Percentiles rank a stretch among this genome's conserved stretches.
Evolutionary conservation across 306 rosid genomes (phyloP).

Genomic region (Corylus avellana): DNA sequence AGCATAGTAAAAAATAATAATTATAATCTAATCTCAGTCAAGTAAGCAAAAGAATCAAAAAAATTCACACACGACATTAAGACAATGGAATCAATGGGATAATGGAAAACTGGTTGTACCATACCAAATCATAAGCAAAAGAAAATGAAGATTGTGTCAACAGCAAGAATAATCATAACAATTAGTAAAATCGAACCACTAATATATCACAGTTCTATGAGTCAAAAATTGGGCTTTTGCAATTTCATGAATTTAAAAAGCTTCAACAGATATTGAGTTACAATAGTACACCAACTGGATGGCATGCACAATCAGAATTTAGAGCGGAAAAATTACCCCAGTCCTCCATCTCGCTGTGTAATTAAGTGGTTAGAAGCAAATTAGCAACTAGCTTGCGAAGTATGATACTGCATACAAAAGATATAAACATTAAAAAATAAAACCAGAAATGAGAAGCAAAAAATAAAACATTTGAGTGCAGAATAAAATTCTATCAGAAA

Average conservation of each 20-base stretch:
- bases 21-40: not conserved
- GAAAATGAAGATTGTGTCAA: not conserved
- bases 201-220: not conserved
- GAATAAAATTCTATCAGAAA: not conserved
- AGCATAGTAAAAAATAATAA: not conserved
- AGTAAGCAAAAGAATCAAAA: not conserved
- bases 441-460: not conserved
- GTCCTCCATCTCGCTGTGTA: slow-evolving; percentile 53
- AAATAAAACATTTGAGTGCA: not conserved
- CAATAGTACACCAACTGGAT: not conserved
- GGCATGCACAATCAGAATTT: not conserved
- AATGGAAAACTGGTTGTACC: not conserved
- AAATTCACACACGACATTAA: not conserved
- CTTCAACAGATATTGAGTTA: not conserved
- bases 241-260: not conserved
- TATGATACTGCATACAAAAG: not conserved
- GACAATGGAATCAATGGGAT: not conserved
- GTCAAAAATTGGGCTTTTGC: not conserved
- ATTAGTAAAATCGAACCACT: not conserved
- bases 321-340: slow-evolving; percentile 56
- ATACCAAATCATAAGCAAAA: not conserved
- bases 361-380: slow-evolving; percentile 12
- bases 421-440: not conserved
- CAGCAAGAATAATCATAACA: slow-evolving; percentile 2
- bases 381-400: not conserved